Evolutionary conservation across 2,329 filamentous ascomycete species (phyloP).

Genomic region (Lasiodiplodia gonubiensis): DNA sequence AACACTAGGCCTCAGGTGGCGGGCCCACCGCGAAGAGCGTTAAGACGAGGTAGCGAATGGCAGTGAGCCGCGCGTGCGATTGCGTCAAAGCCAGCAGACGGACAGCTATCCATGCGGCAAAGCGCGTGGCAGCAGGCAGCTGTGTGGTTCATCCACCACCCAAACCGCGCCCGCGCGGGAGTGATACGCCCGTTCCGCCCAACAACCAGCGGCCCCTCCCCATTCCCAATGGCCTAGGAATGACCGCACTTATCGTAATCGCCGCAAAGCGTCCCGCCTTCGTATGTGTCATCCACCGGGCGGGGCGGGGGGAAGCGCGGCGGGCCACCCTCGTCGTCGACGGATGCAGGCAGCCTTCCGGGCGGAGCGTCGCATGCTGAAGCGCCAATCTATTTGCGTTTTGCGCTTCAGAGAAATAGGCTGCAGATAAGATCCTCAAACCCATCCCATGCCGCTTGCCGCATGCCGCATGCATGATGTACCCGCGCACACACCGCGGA

Average conservation of each 20-base stretch:
- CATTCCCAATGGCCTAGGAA: background rate
- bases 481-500: slow-evolving; percentile 16
- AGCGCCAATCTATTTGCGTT: slow-evolving; percentile 21
- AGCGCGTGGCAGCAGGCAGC: slow-evolving; percentile 20
- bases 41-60: background rate
- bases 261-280: background rate
- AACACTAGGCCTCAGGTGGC: background rate
- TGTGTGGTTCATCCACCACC: background rate
- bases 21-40: background rate
- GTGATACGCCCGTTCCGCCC: slow-evolving; percentile 21
- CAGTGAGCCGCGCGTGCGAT: slow-evolving; percentile 6
- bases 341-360: slow-evolving; percentile 10
- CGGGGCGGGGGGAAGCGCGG: background rate
- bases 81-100: slow-evolving; percentile 12
- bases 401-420: background rate
- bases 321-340: background rate
- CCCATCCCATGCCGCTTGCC: slow-evolving; percentile 11
- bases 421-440: slow-evolving; percentile 18
- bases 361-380: background rate
- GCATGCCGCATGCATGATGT: slow-evolving; percentile 15
- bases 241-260: slow-evolving; percentile 1
- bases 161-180: background rate
- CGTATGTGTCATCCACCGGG: slow-evolving; percentile 9
- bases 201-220: background rate
- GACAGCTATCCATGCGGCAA: slow-evolving; percentile 1